Conservation (phyloP, 1,139 yeast genomes). For the Suhomyces atakaporum region DNA sequence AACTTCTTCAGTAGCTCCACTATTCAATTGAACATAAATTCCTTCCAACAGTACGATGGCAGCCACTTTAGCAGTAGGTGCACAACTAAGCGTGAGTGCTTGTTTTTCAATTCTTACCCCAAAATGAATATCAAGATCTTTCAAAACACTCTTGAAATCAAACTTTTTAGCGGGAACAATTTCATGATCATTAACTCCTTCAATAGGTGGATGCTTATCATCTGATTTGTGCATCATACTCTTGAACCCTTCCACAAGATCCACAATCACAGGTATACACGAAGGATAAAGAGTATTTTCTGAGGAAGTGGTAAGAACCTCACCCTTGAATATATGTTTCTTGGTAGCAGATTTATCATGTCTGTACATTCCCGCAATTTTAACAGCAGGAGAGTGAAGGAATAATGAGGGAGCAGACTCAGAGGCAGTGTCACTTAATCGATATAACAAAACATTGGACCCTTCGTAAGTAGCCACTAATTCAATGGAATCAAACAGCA, state of each 20-base stretch:
- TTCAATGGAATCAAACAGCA: constrained; percentile 48
- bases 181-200: background rate
- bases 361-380: constrained; percentile 44
- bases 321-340: constrained; percentile 52
- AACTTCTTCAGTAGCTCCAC: constrained; percentile 43
- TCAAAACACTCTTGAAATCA: constrained; percentile 42
- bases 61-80: constrained; percentile 90
- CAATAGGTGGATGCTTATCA: background rate
- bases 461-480: constrained; percentile 66
- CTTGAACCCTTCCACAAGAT: constrained; percentile 52
- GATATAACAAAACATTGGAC: constrained; percentile 59
- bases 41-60: constrained; percentile 76
- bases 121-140: constrained; percentile 62
- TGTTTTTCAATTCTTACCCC: constrained; percentile 72
- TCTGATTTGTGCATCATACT: constrained; percentile 31
- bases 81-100: constrained; percentile 77
- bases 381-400: constrained; percentile 77
- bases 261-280: constrained; percentile 77
- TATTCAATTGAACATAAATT: constrained; percentile 57
- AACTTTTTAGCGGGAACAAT: constrained; percentile 7
- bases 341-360: constrained; percentile 28
- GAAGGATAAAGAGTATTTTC: constrained; percentile 68
- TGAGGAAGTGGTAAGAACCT: constrained; percentile 68
- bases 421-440: constrained; percentile 45
- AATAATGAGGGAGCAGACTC: constrained; percentile 56